A percentile compares a stretch with the other conserved stretches of the same genome.
These are phyloP conservation scores for Meira nashicola DNA, from an alignment of 1,284 basidiomycete species.

Conservation along the genomic window DNA sequence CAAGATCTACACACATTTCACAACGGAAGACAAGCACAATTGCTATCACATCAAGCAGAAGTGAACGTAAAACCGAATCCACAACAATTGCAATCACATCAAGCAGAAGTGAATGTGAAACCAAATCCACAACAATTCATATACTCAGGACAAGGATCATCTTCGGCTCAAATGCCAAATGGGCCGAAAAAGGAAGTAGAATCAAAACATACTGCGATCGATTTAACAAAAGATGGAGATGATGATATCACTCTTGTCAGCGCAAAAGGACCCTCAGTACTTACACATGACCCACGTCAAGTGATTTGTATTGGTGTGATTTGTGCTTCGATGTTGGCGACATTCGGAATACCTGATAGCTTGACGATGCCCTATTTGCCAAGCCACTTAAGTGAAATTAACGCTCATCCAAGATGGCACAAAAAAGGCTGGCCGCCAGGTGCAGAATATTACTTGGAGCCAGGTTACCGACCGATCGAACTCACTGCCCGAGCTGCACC, in stretches of 20 bases:
- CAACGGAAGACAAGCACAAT: too few species aligned
- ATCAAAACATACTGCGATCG: constrained; percentile 12
- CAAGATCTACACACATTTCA: too few species aligned
- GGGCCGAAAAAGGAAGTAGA: too few species aligned
- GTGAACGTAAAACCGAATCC: too few species aligned
- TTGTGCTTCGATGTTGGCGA: constrained; percentile 36
- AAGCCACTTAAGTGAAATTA: constrained; percentile 18
- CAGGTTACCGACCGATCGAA: constrained; percentile 36
- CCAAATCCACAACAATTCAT: too few species aligned
- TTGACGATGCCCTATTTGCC: constrained; percentile 11
- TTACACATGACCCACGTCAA: constrained; percentile 29
- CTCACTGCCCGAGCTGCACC: constrained; percentile 1
- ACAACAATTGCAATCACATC: too few species aligned
- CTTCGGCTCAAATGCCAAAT: too few species aligned
- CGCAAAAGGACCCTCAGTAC: constrained; percentile 17
- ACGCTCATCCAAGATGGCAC: constrained; percentile 22
- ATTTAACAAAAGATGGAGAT: constrained; percentile 26
- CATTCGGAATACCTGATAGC: constrained; percentile 38
- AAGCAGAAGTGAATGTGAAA: too few species aligned
- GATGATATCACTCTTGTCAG: constrained; percentile 12
- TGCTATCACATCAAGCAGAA: too few species aligned
- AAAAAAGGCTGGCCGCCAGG: constrained; percentile 25
- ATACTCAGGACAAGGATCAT: too few species aligned
- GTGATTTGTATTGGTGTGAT: constrained; percentile 43
- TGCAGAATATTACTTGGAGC: constrained; percentile 34